phyloP scores from a whole-genome alignment of 371 early-diverging fungal species.

The Mortierella sp. region DNA sequence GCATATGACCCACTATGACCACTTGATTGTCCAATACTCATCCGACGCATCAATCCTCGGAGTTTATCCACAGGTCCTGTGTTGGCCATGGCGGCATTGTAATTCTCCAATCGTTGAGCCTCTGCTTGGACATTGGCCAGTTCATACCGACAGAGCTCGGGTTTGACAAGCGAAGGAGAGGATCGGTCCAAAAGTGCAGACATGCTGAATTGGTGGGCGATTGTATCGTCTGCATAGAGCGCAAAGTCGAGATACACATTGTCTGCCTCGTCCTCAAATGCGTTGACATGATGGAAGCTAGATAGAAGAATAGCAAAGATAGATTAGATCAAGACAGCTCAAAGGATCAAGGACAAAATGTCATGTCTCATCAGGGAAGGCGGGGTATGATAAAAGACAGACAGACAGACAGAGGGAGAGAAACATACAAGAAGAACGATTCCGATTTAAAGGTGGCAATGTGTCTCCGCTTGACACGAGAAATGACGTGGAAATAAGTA shows the following conservation, averaged over 20 bases:
- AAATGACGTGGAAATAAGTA: slow-evolving; percentile 75
- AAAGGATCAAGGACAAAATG: not conserved
- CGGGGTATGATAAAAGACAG: not conserved
- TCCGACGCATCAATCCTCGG: slow-evolving; percentile 43
- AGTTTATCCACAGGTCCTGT: slow-evolving; percentile 35
- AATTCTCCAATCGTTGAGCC: slow-evolving; percentile 55
- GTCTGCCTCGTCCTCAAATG: slow-evolving; percentile 74
- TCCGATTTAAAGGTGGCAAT: slow-evolving; percentile 73
- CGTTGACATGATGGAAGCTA: slow-evolving; percentile 80
- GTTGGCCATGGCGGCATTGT: slow-evolving; percentile 36
- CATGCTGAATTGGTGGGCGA: slow-evolving; percentile 67
- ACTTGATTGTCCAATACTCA: slow-evolving; percentile 24
- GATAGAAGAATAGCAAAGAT: slow-evolving; percentile 14
- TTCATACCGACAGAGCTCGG: slow-evolving; percentile 71
- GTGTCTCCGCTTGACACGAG: slow-evolving; percentile 71
- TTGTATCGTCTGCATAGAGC: slow-evolving; percentile 68
- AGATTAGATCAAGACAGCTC: too few relatives aligned
- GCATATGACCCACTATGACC: slow-evolving; percentile 9
- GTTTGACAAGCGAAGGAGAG: slow-evolving; percentile 55
- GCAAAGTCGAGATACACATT: slow-evolving; percentile 73
- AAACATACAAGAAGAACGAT: slow-evolving; percentile 64
- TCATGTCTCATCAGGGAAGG: not conserved
- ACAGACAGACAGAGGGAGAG: not conserved
- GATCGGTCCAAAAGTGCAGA: slow-evolving; percentile 62
- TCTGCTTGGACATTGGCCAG: slow-evolving; percentile 65